Evolutionary conservation across 495 filamentous ascomycete species (phyloP), one percentile per base, ranked within the genome.

Genomic region (Daldinia decipiens): DNA sequence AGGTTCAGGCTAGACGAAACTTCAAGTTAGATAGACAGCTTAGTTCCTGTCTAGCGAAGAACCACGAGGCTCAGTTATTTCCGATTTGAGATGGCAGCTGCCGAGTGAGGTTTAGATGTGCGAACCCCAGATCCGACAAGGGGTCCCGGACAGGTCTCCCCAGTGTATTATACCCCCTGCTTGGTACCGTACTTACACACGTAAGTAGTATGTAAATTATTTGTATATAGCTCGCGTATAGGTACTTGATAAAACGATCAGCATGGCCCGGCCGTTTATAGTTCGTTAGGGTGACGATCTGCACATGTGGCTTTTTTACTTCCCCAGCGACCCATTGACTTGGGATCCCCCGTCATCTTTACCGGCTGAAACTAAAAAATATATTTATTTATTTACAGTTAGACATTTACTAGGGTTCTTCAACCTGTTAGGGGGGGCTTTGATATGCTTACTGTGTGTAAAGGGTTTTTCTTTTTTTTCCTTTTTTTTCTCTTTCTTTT

Each of bases 241-340:
- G 27, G 59, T 65, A 70, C 56, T 24, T 57, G 27, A n/a, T 15
- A 7, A 57, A 15, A 31, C 29, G 17, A 45, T 52, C 32, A 56
- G 11, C 53, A 61, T 19, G 39, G 38, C 68, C 60, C 43, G 52
- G 62, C 59, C 58, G 39, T 62, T 51, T 50, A 62, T 53, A 62
- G 62, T 71, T 71, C 58, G 58, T 62, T 66, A 45, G 58, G 53
- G 57, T 59, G 69, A 26, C 21, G 69, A 72, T 72, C 69, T 54
- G 58, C 59, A 38, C 59, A 53, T 54, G 63, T 68, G 64, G 69
- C 69, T 67, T 31, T 1, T 24, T 6, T 27, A 24, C 7, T 53
- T 71, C 45, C 59, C 54, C 17, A 50, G 50, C 53, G 62, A 71
- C 51, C 68, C 68, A 58, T 57, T 32, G 51, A 36, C 57, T 40